These are phyloP conservation scores for Fusarium pseudoanthophilum DNA, from an alignment of 2,329 filamentous ascomycete species.

Conservation along the genomic window DNA sequence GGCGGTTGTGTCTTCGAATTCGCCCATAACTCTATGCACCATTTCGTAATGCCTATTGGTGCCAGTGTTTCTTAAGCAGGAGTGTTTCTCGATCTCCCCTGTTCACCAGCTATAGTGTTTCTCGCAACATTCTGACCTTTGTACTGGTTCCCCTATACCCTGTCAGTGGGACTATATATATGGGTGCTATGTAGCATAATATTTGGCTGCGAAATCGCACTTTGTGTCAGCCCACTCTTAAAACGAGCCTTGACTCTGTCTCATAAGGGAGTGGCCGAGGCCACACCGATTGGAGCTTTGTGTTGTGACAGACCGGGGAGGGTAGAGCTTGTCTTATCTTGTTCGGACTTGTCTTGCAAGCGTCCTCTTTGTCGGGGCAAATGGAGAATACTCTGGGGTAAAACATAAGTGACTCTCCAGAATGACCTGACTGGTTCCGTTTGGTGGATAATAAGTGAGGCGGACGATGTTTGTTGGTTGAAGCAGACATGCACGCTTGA, in stretches of 20 bases:
- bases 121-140: background rate
- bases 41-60: background rate
- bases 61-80: background rate
- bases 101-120: background rate
- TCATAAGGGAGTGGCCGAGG: background rate
- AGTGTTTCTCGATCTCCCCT: background rate
- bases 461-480: background rate
- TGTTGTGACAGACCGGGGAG: conserved; percentile 1
- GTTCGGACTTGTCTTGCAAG: background rate
- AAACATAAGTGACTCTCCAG: background rate
- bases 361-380: background rate
- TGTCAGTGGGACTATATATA: background rate
- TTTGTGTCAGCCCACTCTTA: conserved; percentile 15
- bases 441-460: conserved; percentile 7
- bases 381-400: conserved; percentile 11
- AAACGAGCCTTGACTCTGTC: background rate
- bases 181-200: conserved; percentile 19
- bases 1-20: background rate
- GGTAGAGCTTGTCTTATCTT: background rate
- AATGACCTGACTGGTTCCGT: background rate
- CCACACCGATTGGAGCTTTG: conserved; percentile 7
- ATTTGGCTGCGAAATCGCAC: background rate
- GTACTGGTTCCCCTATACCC: background rate
- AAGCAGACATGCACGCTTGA: conserved; percentile 3
- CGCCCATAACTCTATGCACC: background rate